Conservation (phyloP, 2,329 filamentous ascomycete genomes). For the Fusarium denticulatum region DNA sequence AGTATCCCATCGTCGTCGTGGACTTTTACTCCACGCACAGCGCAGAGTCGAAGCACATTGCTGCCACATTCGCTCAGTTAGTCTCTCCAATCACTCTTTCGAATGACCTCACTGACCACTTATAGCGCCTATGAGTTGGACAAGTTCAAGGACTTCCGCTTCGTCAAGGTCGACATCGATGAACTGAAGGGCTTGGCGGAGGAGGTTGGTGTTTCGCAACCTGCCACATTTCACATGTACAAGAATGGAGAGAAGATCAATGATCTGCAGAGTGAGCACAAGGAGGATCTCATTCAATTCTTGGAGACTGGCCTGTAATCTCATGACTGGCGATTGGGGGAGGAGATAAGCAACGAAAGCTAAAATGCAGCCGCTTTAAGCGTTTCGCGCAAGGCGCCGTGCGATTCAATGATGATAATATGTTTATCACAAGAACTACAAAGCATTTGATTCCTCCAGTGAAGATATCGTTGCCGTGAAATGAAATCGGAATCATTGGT, state of each 20-base stretch:
- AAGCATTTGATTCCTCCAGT: accelerated
- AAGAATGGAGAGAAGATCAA: slow-evolving; percentile 24
- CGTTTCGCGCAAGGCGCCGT: accelerated
- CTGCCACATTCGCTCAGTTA: slow-evolving; percentile 26
- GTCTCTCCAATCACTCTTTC: accelerated
- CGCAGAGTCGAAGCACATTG: slow-evolving; percentile 21
- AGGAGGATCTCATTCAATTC: slow-evolving; percentile 15
- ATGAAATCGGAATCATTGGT: neutral
- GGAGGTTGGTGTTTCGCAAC: slow-evolving; percentile 9
- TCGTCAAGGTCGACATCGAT: slow-evolving; percentile 30
- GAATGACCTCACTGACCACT: accelerated
- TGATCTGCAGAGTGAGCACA: slow-evolving; percentile 8
- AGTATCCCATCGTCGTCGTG: slow-evolving; percentile 19
- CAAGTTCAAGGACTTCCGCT: slow-evolving; percentile 31
- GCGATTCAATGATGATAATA: accelerated
- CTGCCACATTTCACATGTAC: slow-evolving; percentile 25
- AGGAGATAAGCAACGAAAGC: accelerated
- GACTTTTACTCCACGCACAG: slow-evolving; percentile 29
- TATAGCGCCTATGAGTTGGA: slow-evolving; percentile 20
- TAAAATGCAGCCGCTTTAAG: neutral
- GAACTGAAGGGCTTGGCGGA: slow-evolving; percentile 10
- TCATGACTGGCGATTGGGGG: accelerated
- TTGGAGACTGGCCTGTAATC: slow-evolving; percentile 15
- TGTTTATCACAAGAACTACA: accelerated
- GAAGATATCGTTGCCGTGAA: accelerated